Percentiles rank a stretch among this genome's conserved stretches.
These are phyloP conservation scores for Komagataea norvegica DNA, from an alignment of 1,139 yeast genomes.

Conservation along the genomic window DNA sequence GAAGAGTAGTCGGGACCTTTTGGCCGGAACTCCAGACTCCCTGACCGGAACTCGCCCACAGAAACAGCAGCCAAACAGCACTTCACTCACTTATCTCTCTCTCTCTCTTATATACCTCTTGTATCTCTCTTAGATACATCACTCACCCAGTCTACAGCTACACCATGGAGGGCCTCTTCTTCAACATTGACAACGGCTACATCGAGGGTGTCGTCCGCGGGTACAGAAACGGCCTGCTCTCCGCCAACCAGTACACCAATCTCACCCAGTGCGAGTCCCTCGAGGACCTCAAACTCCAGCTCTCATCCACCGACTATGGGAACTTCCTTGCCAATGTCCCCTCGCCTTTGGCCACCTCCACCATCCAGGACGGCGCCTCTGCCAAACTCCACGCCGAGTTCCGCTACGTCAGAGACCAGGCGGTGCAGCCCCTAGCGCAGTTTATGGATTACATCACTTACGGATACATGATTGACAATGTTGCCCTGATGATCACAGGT, in stretches of 20 bases:
- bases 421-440: slow-evolving; percentile 72
- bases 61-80: too few relatives aligned
- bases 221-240: slow-evolving; percentile 77
- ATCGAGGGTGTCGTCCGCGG: slow-evolving; percentile 95
- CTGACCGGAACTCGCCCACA: too few relatives aligned
- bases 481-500: slow-evolving; percentile 92
- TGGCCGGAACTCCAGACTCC: too few relatives aligned
- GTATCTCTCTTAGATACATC: too few relatives aligned
- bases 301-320: slow-evolving; percentile 94
- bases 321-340: slow-evolving; percentile 80
- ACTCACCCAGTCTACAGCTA: background rate
- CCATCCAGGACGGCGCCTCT: slow-evolving; percentile 75
- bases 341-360: slow-evolving; percentile 75
- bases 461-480: slow-evolving; percentile 98
- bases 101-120: too few relatives aligned
- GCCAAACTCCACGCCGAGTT: slow-evolving; percentile 78
- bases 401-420: slow-evolving; percentile 77
- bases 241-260: slow-evolving; percentile 77
- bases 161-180: slow-evolving; percentile 78
- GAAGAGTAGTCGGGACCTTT: too few relatives aligned
- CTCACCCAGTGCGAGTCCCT: slow-evolving; percentile 93
- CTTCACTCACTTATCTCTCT: too few relatives aligned
- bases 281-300: slow-evolving; percentile 89
- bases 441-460: slow-evolving; percentile 90
- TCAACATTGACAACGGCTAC: slow-evolving; percentile 81